A percentile compares a stretch with the other conserved stretches of the same genome.
phyloP scores from a whole-genome alignment of 2,329 filamentous ascomycete genomes.

The Fusarium kyushuense region DNA sequence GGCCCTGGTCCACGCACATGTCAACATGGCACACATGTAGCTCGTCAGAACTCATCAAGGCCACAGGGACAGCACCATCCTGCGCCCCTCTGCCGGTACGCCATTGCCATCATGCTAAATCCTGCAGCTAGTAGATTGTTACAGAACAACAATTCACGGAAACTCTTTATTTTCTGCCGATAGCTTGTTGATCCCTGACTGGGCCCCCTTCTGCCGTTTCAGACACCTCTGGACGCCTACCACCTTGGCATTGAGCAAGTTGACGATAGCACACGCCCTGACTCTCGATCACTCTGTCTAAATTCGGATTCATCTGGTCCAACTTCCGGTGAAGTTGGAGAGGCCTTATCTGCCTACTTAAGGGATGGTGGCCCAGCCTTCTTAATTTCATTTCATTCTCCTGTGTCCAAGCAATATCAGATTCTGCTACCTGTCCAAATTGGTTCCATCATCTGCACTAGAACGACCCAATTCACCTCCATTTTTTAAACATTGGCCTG shows the following conservation, averaged over 20 bases:
- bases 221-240: constrained; percentile 33
- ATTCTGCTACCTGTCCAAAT: constrained; percentile 22
- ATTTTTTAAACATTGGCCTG: constrained; percentile 24
- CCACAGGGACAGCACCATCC: constrained; percentile 19
- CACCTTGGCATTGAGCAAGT: constrained; percentile 46
- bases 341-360: constrained; percentile 48
- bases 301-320: constrained; percentile 34
- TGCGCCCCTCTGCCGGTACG: constrained; percentile 29
- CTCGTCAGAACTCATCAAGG: constrained; percentile 10
- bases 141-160: constrained; percentile 44
- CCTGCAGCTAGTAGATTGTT: constrained; percentile 43
- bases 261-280: constrained; percentile 45
- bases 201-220: constrained; percentile 36
- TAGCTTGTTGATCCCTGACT: constrained; percentile 48
- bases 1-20: constrained; percentile 47
- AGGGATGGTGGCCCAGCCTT: constrained; percentile 45
- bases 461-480: constrained; percentile 27
- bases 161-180: constrained; percentile 41
- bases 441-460: constrained; percentile 30
- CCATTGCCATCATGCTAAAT: constrained; percentile 32
- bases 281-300: constrained; percentile 12
- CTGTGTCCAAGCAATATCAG: constrained; percentile 22
- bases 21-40: constrained; percentile 39
- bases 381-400: constrained; percentile 23
- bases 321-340: constrained; percentile 32